These are phyloP conservation scores for Coemansia furcata DNA, from an alignment of 192 early-diverging fungal species.

Conservation along the genomic window DNA sequence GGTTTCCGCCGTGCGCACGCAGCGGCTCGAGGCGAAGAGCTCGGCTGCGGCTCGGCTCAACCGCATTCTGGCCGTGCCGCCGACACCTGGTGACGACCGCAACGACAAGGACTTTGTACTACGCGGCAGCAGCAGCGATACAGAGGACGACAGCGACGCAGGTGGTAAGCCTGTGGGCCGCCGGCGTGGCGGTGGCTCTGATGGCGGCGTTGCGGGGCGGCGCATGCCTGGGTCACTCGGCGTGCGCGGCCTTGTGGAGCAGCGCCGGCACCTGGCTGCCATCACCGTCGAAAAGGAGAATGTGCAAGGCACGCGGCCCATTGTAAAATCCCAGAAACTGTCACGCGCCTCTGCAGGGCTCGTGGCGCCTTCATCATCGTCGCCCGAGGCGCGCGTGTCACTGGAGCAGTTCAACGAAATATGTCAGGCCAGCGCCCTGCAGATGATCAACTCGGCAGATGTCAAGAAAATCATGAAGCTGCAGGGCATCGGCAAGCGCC, in stretches of 20 bases:
- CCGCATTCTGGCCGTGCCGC: constrained; percentile 18
- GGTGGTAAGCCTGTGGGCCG: neutral
- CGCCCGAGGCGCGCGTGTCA: constrained; percentile 11
- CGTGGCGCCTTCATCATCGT: neutral
- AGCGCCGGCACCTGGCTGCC: constrained; percentile 7
- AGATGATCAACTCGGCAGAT: constrained; percentile 57
- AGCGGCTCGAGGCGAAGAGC: constrained; percentile 35
- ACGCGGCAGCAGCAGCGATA: constrained; percentile 10
- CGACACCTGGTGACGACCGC: constrained; percentile 35
- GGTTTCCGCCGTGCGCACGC: neutral
- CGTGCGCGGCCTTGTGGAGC: constrained; percentile 40
- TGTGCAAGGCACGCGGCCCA: neutral
- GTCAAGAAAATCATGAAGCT: constrained; percentile 56
- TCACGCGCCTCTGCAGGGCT: neutral
- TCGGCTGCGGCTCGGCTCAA: constrained; percentile 30
- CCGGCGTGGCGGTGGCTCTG: neutral
- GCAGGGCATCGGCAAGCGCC: constrained; percentile 59
- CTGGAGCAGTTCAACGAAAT: constrained; percentile 43
- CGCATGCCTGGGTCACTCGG: constrained; percentile 30
- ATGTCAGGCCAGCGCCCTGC: constrained; percentile 48
- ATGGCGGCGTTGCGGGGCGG: neutral
- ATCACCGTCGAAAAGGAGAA: neutral
- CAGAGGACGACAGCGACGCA: neutral
- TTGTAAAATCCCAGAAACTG: neutral
- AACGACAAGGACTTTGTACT: constrained; percentile 39